Percentiles rank a stretch among this genome's conserved stretches.
These are phyloP conservation scores for Hordeum marinum DNA, from an alignment of 176 grass and related monocot species.

Conservation along the genomic window DNA sequence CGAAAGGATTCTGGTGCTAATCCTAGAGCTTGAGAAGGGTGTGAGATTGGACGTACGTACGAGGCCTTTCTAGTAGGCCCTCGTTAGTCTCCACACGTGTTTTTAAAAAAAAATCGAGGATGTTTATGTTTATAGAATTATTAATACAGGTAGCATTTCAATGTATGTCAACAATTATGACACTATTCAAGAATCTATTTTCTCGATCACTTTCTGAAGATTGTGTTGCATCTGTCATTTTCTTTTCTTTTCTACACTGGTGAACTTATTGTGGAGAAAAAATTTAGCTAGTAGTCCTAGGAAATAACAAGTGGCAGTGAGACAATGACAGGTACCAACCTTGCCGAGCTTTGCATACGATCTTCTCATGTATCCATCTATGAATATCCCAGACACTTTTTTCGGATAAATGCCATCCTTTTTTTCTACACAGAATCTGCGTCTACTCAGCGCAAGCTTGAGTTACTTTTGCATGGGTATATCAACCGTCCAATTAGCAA, in stretches of 20 bases:
- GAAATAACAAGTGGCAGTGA: neutral
- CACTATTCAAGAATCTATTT: neutral
- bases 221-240: neutral
- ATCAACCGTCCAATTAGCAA: too few species aligned
- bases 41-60: neutral
- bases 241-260: neutral
- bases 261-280: neutral
- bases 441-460: neutral
- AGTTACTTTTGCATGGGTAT: neutral
- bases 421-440: too few species aligned
- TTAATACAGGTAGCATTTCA: too few species aligned
- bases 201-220: neutral
- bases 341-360: neutral
- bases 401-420: too few species aligned
- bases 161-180: neutral
- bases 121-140: neutral
- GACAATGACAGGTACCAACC: conserved; percentile 1
- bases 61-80: conserved; percentile 20
- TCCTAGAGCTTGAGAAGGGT: neutral
- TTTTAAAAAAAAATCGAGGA: too few species aligned
- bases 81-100: neutral
- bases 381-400: neutral
- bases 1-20: conserved; percentile 17
- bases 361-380: neutral
- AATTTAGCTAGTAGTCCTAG: neutral